These are phyloP conservation scores for Ceratocystis alfenasii DNA, from an alignment of 2,329 filamentous ascomycete genomes.

Conservation along the genomic window DNA sequence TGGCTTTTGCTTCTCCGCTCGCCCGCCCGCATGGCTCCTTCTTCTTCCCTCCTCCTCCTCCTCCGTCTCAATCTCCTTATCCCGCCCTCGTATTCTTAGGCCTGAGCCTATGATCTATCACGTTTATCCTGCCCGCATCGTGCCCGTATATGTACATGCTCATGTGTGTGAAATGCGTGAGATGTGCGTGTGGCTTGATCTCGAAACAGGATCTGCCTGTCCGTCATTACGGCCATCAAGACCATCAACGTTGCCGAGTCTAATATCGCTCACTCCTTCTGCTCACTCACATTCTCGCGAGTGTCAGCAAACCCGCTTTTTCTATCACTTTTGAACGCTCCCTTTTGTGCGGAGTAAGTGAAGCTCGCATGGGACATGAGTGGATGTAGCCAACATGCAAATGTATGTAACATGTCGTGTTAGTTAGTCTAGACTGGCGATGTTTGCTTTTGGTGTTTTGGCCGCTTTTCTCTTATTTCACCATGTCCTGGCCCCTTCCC, in stretches of 20 bases:
- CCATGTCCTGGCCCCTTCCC: not conserved
- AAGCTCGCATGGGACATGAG: too few relatives aligned
- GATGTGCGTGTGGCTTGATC: not conserved
- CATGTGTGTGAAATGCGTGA: not conserved
- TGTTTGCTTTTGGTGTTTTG: constrained; percentile 4
- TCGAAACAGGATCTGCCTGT: not conserved
- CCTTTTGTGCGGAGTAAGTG: not conserved
- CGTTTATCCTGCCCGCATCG: not conserved
- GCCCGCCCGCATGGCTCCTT: not conserved
- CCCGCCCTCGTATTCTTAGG: not conserved
- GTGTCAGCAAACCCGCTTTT: not conserved
- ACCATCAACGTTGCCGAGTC: too few relatives aligned
- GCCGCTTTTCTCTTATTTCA: not conserved
- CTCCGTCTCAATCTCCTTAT: not conserved
- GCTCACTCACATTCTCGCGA: not conserved
- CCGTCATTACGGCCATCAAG: too few relatives aligned
- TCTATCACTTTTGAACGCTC: not conserved
- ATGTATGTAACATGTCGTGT: not conserved
- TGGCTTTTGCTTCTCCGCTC: not conserved
- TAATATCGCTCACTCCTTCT: too few relatives aligned
- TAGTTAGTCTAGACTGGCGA: not conserved
- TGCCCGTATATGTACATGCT: not conserved
- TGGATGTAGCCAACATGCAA: not conserved
- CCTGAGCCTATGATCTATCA: not conserved
- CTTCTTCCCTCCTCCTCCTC: not conserved